A percentile compares a stretch with the other conserved stretches of the same genome.
phyloP scores from a whole-genome alignment of 768 basidiomycete genomes.

The Mycena haematopus region DNA sequence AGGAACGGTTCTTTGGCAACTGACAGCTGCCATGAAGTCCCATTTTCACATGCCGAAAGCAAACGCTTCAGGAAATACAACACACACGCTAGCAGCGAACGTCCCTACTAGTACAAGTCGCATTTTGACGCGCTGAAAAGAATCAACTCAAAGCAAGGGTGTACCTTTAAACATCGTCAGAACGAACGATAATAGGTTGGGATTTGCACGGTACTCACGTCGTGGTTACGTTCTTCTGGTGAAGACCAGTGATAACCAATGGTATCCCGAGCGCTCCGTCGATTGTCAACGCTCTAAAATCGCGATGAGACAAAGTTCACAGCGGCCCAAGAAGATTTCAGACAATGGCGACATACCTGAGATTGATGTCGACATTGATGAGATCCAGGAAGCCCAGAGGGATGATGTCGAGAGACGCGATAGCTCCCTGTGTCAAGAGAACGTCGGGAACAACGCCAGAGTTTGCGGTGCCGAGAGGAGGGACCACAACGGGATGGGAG shows the following conservation, averaged over 20 bases:
- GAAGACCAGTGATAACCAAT: constrained; percentile 60
- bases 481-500: constrained; percentile 54
- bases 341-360: constrained; percentile 39
- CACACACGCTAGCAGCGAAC: no score
- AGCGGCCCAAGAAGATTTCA: no score
- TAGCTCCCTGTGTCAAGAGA: constrained; percentile 57
- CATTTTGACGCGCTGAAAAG: not conserved
- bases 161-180: constrained; percentile 1
- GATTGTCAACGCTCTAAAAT: constrained; percentile 8
- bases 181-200: not conserved
- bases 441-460: constrained; percentile 65
- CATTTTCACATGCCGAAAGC: no score
- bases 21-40: no score
- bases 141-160: constrained; percentile 4
- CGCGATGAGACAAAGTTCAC: no score
- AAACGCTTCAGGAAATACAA: no score
- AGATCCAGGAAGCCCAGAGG: constrained; percentile 62
- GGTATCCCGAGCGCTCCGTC: constrained; percentile 60
- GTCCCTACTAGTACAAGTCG: no score
- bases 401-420: constrained; percentile 58
- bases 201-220: constrained; percentile 39
- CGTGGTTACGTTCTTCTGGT: constrained; percentile 59
- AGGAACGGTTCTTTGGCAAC: no score
- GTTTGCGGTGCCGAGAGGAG: constrained; percentile 57
- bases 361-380: constrained; percentile 41